These are phyloP conservation scores for Nymphaea colorata DNA, from an alignment of 164 flowering plant genomes.

Conservation along the genomic window DNA sequence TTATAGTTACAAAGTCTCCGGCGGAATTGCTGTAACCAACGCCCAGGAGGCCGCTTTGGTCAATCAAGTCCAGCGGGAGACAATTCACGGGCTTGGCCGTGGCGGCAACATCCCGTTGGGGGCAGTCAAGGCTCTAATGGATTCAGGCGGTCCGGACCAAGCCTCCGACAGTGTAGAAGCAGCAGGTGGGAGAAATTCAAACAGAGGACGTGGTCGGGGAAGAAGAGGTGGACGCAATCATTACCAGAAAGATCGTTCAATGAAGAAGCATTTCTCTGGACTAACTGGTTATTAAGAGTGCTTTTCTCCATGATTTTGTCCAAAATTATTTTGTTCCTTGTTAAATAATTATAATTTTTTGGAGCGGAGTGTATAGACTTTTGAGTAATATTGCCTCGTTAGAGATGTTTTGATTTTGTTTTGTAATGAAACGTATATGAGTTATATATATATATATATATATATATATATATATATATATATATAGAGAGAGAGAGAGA, in stretches of 20 bases:
- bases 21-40: constrained; percentile 65
- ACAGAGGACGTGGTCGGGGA: constrained; percentile 25
- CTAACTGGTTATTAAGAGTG: constrained; percentile 27
- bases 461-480: too few relatives aligned
- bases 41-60: constrained; percentile 54
- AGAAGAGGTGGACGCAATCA: constrained; percentile 31
- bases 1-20: constrained; percentile 89
- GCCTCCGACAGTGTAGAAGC: constrained; percentile 21
- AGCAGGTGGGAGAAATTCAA: constrained; percentile 16
- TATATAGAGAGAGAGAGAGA: too few relatives aligned
- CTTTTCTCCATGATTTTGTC: background rate
- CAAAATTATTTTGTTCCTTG: background rate
- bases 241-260: constrained; percentile 56
- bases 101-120: constrained; percentile 87
- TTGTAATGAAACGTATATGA: background rate
- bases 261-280: constrained; percentile 64
- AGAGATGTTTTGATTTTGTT: background rate
- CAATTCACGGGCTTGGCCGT: constrained; percentile 80
- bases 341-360: too few relatives aligned
- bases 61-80: constrained; percentile 49
- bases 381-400: background rate
- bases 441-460: background rate
- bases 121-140: constrained; percentile 37
- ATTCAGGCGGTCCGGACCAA: constrained; percentile 18
- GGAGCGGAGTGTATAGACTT: background rate